phyloP scores from a whole-genome alignment of 495 filamentous ascomycete genomes.

The Penicilliopsis zonata region DNA sequence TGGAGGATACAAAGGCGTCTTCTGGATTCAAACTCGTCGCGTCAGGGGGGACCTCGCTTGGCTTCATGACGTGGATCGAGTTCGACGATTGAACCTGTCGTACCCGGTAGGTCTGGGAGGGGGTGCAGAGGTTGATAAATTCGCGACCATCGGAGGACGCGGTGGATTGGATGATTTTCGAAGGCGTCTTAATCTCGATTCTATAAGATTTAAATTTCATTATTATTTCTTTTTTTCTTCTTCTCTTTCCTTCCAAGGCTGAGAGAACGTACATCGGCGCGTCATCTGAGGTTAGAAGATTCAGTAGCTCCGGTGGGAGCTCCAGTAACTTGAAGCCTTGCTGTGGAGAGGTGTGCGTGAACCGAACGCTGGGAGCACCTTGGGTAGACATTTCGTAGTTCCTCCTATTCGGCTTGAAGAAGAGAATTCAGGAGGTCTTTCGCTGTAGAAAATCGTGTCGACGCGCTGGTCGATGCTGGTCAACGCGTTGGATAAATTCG shows the following conservation, averaged over 20 bases:
- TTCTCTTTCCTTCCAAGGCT: background rate
- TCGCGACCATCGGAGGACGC: constrained; percentile 27
- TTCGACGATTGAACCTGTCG: constrained; percentile 91
- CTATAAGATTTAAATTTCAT: no score
- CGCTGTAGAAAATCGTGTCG: background rate
- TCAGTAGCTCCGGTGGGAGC: constrained; percentile 61
- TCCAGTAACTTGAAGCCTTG: constrained; percentile 68
- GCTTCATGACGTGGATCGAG: constrained; percentile 57
- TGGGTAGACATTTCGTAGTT: constrained; percentile 45
- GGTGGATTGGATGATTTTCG: constrained; percentile 11
- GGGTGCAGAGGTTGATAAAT: constrained; percentile 63
- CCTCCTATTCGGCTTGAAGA: background rate
- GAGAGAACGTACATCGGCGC: constrained; percentile 42
- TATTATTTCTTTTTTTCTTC: no score
- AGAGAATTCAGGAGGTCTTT: background rate
- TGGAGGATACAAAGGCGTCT: constrained; percentile 13
- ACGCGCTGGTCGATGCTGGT: constrained; percentile 3
- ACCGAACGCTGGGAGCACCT: constrained; percentile 44
- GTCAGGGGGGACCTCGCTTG: constrained; percentile 30
- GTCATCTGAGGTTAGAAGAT: constrained; percentile 47
- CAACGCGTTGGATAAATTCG: background rate
- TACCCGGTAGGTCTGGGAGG: constrained; percentile 59
- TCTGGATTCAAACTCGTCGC: constrained; percentile 7
- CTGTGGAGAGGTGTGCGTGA: constrained; percentile 48
- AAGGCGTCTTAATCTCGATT: constrained; percentile 50